Base-by-base conservation (phyloP, 2,329 filamentous ascomycete species). In the Diaporthe citrichinensis region DNA sequence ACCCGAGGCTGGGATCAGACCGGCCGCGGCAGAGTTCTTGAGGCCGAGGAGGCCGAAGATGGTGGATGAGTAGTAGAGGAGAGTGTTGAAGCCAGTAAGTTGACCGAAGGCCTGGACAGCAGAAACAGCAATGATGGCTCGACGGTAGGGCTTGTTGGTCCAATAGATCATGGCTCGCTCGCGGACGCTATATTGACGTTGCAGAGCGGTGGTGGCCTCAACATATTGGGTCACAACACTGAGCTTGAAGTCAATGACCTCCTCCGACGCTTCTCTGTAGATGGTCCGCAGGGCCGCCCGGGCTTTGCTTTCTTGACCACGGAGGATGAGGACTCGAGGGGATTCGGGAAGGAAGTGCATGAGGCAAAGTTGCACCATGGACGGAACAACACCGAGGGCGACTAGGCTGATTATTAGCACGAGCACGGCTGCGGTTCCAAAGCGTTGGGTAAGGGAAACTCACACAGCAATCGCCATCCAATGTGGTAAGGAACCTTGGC, bases 31-130 rank as follows among this genome's bases (percentile, higher is more conserved):
- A 58, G 55, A 58, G 17, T 58, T 58, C 55, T 58, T 58, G 31
- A 58, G 55, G 31, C 55, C 55, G 20, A 58, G 55, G 25, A 58
- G 55, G 36, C 55, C 55, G 20, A 58, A 58, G 31, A 58, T 58
- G 17, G 28, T 58, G 0, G 77, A 71, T 2, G 77, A 78, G 28
- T 79, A 79, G 75, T 78, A 79, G 57, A 79, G 75, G 3, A 79
- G 75, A 1, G 78, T 77, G 59, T 78, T 79, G 55, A 79, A 79
- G 15, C 78, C 78, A 55, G 71, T 75, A 6, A 79, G 81, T 23
- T 67, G 61, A 9, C 61, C 44, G 61, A 67, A 58, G 8, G 55
- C 55, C 20, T 58, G 55, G 31, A 58, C 55, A 23, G 55, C 55
- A 36, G 55, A 58, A n/a, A 58, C 55, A 36, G 55, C 55, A 14